Evolutionary conservation across 768 basidiomycete species (phyloP).

Genomic region (Pholiota microspora): DNA sequence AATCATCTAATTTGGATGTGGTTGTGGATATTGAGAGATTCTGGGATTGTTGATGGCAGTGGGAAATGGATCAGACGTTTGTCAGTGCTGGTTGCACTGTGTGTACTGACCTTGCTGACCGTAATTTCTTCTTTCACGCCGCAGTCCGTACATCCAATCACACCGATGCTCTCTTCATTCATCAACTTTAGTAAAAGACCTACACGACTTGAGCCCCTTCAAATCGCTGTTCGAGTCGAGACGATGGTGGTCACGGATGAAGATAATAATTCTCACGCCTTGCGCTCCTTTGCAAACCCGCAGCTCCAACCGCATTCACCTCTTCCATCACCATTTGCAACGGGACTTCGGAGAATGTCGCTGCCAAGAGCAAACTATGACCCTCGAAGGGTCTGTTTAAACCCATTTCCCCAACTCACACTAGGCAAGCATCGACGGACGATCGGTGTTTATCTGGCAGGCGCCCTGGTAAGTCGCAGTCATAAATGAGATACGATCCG

Average conservation of each 20-base stretch:
- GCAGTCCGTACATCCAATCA: no score
- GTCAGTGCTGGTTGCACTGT: background rate
- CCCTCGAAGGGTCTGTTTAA: constrained; percentile 83
- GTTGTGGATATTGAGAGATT: background rate
- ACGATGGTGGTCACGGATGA: constrained; percentile 2
- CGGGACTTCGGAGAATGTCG: constrained; percentile 40
- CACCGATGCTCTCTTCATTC: no score
- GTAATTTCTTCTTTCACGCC: background rate
- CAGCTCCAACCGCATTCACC: constrained; percentile 1
- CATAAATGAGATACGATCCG: background rate
- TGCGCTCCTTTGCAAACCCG: background rate
- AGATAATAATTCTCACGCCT: constrained; percentile 6
- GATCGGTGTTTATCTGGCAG: constrained; percentile 87
- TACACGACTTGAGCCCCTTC: no score
- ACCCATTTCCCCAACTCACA: constrained; percentile 77
- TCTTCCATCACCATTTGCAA: background rate
- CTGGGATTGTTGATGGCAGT: background rate
- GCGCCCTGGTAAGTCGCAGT: constrained; percentile 74
- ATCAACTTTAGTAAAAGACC: no score
- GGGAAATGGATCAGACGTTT: background rate
- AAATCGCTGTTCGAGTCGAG: background rate
- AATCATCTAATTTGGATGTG: no score
- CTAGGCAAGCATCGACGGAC: constrained; percentile 78
- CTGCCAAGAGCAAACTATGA: constrained; percentile 76
- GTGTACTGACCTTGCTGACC: background rate